Conservation (phyloP, 805 yeast species). For the Torulaspora gathmanii region DNA sequence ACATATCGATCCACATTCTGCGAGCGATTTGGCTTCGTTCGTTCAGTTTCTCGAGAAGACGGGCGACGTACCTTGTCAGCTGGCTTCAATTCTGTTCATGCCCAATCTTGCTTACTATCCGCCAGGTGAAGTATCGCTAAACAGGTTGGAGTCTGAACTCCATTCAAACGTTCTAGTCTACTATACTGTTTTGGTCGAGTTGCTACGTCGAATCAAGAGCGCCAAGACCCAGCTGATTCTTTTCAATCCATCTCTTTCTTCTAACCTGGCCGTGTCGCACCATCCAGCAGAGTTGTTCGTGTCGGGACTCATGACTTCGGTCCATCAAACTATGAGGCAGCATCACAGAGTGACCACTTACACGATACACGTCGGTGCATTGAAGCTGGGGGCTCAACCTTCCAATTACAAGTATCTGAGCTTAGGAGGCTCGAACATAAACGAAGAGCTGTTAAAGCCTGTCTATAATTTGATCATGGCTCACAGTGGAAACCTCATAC, state of each 20-base stretch:
- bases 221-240: constrained; percentile 24
- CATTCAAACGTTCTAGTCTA: constrained; percentile 25
- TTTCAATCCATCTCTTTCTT: constrained; percentile 31
- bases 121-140: constrained; percentile 25
- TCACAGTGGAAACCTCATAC: constrained; percentile 21
- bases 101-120: constrained; percentile 34
- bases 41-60: constrained; percentile 16
- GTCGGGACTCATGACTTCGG: constrained; percentile 26
- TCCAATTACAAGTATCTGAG: constrained; percentile 32
- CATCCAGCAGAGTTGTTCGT: constrained; percentile 30
- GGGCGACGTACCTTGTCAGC: constrained; percentile 6
- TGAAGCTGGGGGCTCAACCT: constrained; percentile 32
- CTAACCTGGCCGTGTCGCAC: constrained; percentile 21
- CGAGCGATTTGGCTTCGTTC: constrained; percentile 22
- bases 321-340: constrained; percentile 17
- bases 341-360: constrained; percentile 15
- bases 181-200: constrained; percentile 20
- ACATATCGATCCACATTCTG: constrained; percentile 25
- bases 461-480: constrained; percentile 27
- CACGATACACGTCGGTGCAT: constrained; percentile 28
- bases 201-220: constrained; percentile 22
- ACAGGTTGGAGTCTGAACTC: constrained; percentile 23
- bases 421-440: constrained; percentile 25
- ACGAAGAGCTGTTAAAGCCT: constrained; percentile 24
- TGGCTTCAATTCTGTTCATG: constrained; percentile 30